A percentile compares a stretch with the other conserved stretches of the same genome.
Evolutionary conservation across 768 basidiomycete species (phyloP).

Genomic region (Auricularia sp.): DNA sequence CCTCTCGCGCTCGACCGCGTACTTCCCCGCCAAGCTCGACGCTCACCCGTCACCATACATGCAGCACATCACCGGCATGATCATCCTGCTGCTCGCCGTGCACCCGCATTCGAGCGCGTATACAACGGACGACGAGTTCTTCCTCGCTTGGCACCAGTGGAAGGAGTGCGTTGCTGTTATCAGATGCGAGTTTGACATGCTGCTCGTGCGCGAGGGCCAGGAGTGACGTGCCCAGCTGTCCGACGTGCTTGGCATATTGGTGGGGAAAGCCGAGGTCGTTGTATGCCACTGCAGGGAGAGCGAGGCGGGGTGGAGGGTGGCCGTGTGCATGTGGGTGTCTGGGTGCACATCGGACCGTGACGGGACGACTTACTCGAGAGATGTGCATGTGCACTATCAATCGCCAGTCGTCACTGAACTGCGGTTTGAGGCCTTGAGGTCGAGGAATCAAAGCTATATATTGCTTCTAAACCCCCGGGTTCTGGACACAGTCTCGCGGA

Average conservation of each 20-base stretch:
- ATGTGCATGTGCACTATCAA: too few species aligned
- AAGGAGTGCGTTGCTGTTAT: slow-evolving; percentile 62
- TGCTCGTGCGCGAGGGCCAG: slow-evolving; percentile 62
- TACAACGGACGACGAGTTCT: slow-evolving; percentile 74
- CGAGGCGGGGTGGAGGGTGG: slow-evolving; percentile 54
- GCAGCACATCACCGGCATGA: slow-evolving; percentile 49
- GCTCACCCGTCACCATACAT: slow-evolving; percentile 63
- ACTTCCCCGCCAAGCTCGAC: slow-evolving; percentile 67
- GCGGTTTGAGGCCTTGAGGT: too few species aligned
- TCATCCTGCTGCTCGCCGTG: slow-evolving; percentile 55
- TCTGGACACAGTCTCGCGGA: too few species aligned
- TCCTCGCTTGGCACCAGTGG: slow-evolving; percentile 65
- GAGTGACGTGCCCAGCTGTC: slow-evolving; percentile 79
- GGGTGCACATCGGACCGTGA: too few species aligned
- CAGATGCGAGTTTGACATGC: slow-evolving; percentile 61
- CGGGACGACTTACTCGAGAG: slow-evolving; percentile 29
- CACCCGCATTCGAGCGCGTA: slow-evolving; percentile 68
- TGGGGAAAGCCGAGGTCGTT: slow-evolving; percentile 66
- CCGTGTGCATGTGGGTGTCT: too few species aligned
- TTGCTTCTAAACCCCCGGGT: too few species aligned
- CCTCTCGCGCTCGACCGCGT: slow-evolving; percentile 68
- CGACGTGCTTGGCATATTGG: slow-evolving; percentile 71
- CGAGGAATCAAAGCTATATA: too few species aligned
- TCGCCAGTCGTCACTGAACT: too few species aligned
- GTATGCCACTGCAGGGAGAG: slow-evolving; percentile 67